Evolutionary conservation across 2,329 filamentous ascomycete genomes (phyloP).

Genomic region (Incumbomyces lentus): DNA sequence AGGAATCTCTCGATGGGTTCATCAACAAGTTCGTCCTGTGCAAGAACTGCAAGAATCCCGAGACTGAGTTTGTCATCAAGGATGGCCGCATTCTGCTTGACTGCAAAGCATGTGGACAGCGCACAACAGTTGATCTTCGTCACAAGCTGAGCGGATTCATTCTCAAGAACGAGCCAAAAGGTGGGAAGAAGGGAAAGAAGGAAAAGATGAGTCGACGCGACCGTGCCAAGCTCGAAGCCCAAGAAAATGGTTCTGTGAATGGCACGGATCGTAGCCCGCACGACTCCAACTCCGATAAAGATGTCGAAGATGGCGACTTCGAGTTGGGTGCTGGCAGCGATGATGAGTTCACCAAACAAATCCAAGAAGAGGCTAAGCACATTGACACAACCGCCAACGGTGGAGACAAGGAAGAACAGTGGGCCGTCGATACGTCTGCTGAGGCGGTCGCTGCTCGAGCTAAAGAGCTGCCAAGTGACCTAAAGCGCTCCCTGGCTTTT

Average conservation of each 20-base stretch:
- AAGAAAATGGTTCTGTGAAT: constrained; percentile 46
- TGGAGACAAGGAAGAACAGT: constrained; percentile 74
- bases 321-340: constrained; percentile 69
- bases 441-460: constrained; percentile 91
- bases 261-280: constrained; percentile 46
- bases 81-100: constrained; percentile 85
- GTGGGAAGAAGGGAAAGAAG: constrained; percentile 91
- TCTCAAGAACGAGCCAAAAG: constrained; percentile 88
- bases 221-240: constrained; percentile 66
- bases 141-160: constrained; percentile 97
- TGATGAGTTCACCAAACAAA: constrained; percentile 76
- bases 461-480: constrained; percentile 82
- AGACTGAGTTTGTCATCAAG: constrained; percentile 93
- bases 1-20: constrained; percentile 97
- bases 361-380: constrained; percentile 57
- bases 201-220: constrained; percentile 72
- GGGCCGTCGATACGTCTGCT: constrained; percentile 94
- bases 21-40: constrained; percentile 98
- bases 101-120: constrained; percentile 97
- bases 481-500: constrained; percentile 83
- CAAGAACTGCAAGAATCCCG: constrained; percentile 99
- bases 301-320: constrained; percentile 52
- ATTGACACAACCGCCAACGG: constrained; percentile 52
- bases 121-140: constrained; percentile 79
- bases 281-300: constrained; percentile 55